Base-by-base conservation (phyloP, 1,139 yeast genomes). In the Sugiyamaella neomexicana region DNA sequence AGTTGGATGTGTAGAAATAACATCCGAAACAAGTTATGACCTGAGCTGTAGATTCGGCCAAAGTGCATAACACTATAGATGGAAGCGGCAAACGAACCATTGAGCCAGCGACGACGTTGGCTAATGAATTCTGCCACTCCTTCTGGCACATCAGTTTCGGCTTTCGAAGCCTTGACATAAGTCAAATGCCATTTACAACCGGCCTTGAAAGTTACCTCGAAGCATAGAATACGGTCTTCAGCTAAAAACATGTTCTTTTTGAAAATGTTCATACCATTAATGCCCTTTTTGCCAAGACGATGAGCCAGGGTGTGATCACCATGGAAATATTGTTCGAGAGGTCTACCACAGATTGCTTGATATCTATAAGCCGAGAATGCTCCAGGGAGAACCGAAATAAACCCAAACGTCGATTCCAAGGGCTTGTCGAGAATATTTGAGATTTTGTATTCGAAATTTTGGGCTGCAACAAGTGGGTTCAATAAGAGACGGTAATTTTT, bases 31-130 rank as follows among this genome's bases (percentile, higher is more conserved):
- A 75, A 61, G 32, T 89, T 83, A 69, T 93, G 99, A 45, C 86
- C 87, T 10, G 96, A 86, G 5, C 74, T 69, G 84, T 95, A 88
- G 43, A 93, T 78, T 60, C 83, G 80, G 56, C 78, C 80, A 63
- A 85, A 85, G 67, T 90, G 90, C 60, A 83, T 77, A 62, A 89
- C 78, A 0, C 96, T 80, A 67, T 90, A 93, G 54, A 93, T 76
- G 1, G 97, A 93, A 1, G 99, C 98, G 67, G 95, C 95, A 68
- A 91, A 91, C 0, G 97, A 95, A 68, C 98, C 98, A 70, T 91
- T 91, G 58, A 90, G 79, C 97, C 97, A 90, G 73, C 97, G 84
- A 72, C 97, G 81, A 75, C 97, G 84, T 70, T 90, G 97, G 2
- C 93, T 81, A 51, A 90, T 83, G 63, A 90, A 89, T 69, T 90